These are phyloP conservation scores for Zygnema circumcarinatum DNA, from an alignment of 139 green algal genomes.

Conservation along the genomic window DNA sequence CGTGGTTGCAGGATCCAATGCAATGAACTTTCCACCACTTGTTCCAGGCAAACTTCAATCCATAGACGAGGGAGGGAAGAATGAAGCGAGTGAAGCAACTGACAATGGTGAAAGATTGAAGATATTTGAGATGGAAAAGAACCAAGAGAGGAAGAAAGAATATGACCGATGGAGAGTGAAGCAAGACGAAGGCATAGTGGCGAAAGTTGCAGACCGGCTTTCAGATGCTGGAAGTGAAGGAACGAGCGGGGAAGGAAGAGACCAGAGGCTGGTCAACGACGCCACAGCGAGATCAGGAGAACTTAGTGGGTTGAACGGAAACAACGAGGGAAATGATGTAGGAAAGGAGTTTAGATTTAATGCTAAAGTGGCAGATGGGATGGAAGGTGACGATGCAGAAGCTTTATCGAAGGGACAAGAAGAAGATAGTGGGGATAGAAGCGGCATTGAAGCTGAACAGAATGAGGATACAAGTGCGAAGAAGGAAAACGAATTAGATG, in stretches of 20 bases:
- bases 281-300: too few relatives aligned
- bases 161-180: neutral
- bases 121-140: neutral
- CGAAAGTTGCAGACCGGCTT: too few relatives aligned
- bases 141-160: neutral
- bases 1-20: too few relatives aligned
- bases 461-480: too few relatives aligned
- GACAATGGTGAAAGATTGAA: neutral
- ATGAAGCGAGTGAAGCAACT: neutral
- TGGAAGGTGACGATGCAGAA: neutral
- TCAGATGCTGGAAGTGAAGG: too few relatives aligned
- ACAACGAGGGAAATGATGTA: neutral
- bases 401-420: neutral
- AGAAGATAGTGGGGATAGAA: too few relatives aligned
- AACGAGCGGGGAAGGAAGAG: too few relatives aligned
- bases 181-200: too few relatives aligned
- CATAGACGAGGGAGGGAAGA: neutral
- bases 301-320: neutral
- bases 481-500: too few relatives aligned
- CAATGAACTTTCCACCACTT: neutral
- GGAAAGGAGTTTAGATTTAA: neutral
- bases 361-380: too few relatives aligned
- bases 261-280: too few relatives aligned
- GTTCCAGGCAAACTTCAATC: neutral
- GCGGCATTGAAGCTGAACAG: too few relatives aligned